Base-by-base conservation (phyloP, 371 early-diverging fungal species). In the Syncephalastrum sp. region DNA sequence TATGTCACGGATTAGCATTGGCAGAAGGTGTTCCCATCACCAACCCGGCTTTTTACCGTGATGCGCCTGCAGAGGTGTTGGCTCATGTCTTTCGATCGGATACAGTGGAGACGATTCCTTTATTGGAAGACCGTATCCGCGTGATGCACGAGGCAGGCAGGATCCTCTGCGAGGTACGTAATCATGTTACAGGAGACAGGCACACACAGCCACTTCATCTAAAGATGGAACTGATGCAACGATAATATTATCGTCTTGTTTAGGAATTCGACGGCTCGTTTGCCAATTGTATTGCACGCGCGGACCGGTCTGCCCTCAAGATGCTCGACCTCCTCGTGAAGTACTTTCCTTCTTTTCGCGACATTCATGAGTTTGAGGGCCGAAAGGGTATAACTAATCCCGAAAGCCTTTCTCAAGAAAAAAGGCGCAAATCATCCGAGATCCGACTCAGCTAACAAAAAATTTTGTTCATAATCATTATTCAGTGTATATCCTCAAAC, bases 281-380 rank as follows among this genome's bases (percentile, higher is more conserved):
- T 68, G 63, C 62, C 1, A 85, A 88, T 56, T 72, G 88, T 19
- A 72, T 94, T 13, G 44, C 42, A 6, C 64, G 74, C 50, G 79
- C 87, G 19, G 60, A 79, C 16, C 67, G 72, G 5, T 84, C 86
- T 2, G 86, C 89, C 0, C 55, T 76, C 56, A 69, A 67, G 24
- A 59, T 94, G 47, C 69, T 94, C 33, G 72, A 81, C 13, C 63
- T 81, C 29, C 65, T 94, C 29, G 65, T 83, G 0, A 56, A 68
- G 5, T 73, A 89, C 61, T 91, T 94, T 65, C 60, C 77, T 7
- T 83, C 86, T n/a, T 93, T 89, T 69, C 75, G 82, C 16, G 95
- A 94, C 61, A 83, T 83, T 46, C 74, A 79, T 38, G 50, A 55
- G 29, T 93, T 83, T 54, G 59, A 74, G 24, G 88, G 83, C 7